Base-by-base conservation (phyloP, 2,329 filamentous ascomycete genomes). In the Colletotrichum limetticola region DNA sequence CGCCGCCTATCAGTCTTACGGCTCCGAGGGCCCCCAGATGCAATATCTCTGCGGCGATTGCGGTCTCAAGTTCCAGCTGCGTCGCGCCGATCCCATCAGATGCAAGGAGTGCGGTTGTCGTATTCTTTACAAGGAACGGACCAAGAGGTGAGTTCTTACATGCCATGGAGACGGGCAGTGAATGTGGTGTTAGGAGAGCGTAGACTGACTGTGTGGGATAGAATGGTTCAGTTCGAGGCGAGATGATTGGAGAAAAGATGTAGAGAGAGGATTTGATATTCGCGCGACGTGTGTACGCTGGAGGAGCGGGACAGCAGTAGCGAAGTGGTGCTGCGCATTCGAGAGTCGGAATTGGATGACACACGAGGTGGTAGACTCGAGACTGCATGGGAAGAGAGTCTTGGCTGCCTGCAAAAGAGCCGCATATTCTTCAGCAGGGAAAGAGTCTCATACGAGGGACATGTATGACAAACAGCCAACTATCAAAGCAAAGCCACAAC, bases 191-290 rank as follows among this genome's bases (percentile, higher is more conserved):
- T 35, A 4, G 32, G 32, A 35, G 32, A 24, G 42, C 24, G 19
- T n/a, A 61, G 72, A 73, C 77, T 80, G 68, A 81, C 68, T 26
- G 26, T 67, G 22, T 55, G 61, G 68, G 24, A 42, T 78, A 97
- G 96, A 80, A 98, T 98, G 95, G 95, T 98, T 64, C 97, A 99
- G 85, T 98, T 99, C 80, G 95, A 99, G 87, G 97, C 97, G 64
- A 91, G 96, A 85, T 98, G 62, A 65, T 46, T 14, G 35, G 46
- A 7, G 30, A 32, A 9, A 2, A 28, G 7, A 7, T 28, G 2
- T 24, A 6, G 22, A 7, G 19, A n/a, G 5, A 22, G 42, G 1
- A n/a, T 65, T 56, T 12, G 22, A 24, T 42, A 28, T 46, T 37
- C 2, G 22, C 24, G 52, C 32, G 24, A 30, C 19, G 24, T 32